A percentile compares a stretch with the other conserved stretches of the same genome.
These are phyloP conservation scores for peach (Prunus persica) DNA, from an alignment of 306 rosid species.

Conservation along the genomic window Prunus_persica_NCBIv2 NC_034013.1:12444001-12444500, in stretches of 20 bases:
- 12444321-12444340: conserved; percentile 91
- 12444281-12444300: conserved; percentile 66
- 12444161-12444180: conserved; percentile 91
- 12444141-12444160: conserved; percentile 92
- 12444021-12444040: conserved; percentile 9
- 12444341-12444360: conserved; percentile 55
- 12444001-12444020: conserved; percentile 9
- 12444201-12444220: conserved; percentile 83
- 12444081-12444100: too few relatives aligned
- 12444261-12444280: conserved; percentile 87
- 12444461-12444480: conserved; percentile 5
- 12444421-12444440: neutral
- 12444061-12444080: neutral
- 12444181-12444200: conserved; percentile 62
- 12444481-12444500: conserved; percentile 3
- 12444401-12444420: conserved; percentile 12
- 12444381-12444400: neutral
- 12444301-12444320: conserved; percentile 75
- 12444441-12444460: conserved; percentile 12
- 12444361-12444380: conserved; percentile 10
- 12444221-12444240: conserved; percentile 73
- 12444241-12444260: conserved; percentile 67
- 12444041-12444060: conserved; percentile 1
- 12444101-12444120: neutral
- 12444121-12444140: conserved; percentile 58